Base-by-base conservation (phyloP, 371 early-diverging fungal species). In the Mortierella sp. region DNA sequence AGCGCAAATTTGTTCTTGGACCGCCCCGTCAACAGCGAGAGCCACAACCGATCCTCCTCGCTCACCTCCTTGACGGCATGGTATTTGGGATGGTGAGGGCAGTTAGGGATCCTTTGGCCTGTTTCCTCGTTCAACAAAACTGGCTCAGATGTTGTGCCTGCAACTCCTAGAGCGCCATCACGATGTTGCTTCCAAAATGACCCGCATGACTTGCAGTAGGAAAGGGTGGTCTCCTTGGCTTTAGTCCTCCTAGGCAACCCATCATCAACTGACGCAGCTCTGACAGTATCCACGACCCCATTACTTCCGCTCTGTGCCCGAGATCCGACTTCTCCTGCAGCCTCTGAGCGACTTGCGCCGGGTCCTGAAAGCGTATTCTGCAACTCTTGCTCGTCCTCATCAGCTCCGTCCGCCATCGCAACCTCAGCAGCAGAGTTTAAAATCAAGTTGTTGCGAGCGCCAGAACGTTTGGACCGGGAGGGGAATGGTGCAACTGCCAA, bases 1-100 rank as follows among this genome's bases (percentile, higher is more conserved):
- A 86, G 71, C 16, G 86, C 82, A 77, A 86, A 86, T 63, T 80
- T 79, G 75, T 86, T 86, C 80, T 78, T 86, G 50, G 80, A 58
- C n/a, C 86, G 77, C 10, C 82, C 82, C 2, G 75, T 47, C 77
- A 84, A 52, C 72, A 81, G 11, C 0, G 81, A 78, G 3, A 78
- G 76, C 50, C 81, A 44, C 63, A 78, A 68, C 24, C 47, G 71
- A 19, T 84, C 81, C 21, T 84, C 81, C 47, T 84, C 81, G 10
- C 42, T 68, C 10, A 84, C 65, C 44, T 76, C 80, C 80, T 82
- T 86, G 70, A 77, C 75, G 0, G 86, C 79, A 75, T 79, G 74
- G 70, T 77, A 86, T 31, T 28, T 65, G 24, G 82, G 76, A n/a
- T 86, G 86, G 45, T 86, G 86, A 21, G 80, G 86, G 31, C 86